phyloP scores from a whole-genome alignment of 177 flowering plant genomes.

The Tripterygium wilfordii region DNA sequence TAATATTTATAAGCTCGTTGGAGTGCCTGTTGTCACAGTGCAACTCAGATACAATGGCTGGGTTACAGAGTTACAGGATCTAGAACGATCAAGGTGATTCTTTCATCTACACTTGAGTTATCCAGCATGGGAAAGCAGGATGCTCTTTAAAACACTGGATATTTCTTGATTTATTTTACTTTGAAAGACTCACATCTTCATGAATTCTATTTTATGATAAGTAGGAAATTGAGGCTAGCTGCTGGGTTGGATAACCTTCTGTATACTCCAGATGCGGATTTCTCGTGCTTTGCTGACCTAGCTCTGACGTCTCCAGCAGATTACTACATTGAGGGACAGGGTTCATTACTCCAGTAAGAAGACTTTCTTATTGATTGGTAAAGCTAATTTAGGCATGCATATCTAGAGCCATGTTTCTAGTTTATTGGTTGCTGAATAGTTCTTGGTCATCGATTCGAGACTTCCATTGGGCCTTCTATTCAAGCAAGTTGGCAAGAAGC shows the following conservation, averaged over 20 bases:
- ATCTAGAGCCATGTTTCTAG: no score
- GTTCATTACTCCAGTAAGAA: slow-evolving; percentile 95
- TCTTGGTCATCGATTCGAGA: no score
- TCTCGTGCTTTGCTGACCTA: slow-evolving; percentile 97
- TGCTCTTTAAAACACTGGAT: not conserved
- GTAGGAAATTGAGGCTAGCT: slow-evolving; percentile 72
- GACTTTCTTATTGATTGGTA: no score
- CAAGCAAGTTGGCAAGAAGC: no score
- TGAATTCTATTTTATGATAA: slow-evolving; percentile 1
- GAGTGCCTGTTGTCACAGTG: slow-evolving; percentile 95
- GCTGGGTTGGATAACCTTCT: slow-evolving; percentile 89
- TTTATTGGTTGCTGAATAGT: no score
- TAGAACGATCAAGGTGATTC: slow-evolving; percentile 70
- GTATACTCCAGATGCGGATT: slow-evolving; percentile 97
- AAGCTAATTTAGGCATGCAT: no score
- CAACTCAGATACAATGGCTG: slow-evolving; percentile 97
- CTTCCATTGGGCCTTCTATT: no score
- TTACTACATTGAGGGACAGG: slow-evolving; percentile 93
- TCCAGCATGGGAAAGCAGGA: not conserved
- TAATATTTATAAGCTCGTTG: slow-evolving; percentile 76
- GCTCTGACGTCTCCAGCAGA: slow-evolving; percentile 96
- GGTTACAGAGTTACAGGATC: slow-evolving; percentile 91
- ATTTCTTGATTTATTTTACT: not conserved
- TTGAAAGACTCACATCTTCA: not conserved
- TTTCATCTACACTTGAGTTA: slow-evolving; percentile 1